phyloP scores from a whole-genome alignment of 192 early-diverging fungal species.

The Gamsiella multidivaricata region DNA sequence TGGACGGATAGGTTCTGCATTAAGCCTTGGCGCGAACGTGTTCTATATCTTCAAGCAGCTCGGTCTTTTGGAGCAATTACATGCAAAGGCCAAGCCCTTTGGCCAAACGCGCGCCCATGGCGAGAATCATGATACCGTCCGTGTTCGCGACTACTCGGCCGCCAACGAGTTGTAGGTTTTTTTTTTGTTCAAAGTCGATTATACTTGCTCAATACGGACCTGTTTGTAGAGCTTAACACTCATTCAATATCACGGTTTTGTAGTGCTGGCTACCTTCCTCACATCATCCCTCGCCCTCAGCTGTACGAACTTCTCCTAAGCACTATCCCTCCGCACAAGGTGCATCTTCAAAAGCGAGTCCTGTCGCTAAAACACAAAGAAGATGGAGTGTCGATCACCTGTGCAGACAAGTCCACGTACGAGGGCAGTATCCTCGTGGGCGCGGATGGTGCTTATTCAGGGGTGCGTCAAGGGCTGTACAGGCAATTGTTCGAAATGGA shows the following conservation, averaged over 20 bases:
- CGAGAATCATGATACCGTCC: not conserved
- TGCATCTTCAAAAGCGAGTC: constrained; percentile 25
- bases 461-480: constrained; percentile 19
- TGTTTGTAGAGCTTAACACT: too few relatives aligned
- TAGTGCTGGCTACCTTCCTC: not conserved
- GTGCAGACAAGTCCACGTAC: constrained; percentile 9
- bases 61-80: constrained; percentile 5
- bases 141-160: constrained; percentile 10
- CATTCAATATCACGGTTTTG: too few relatives aligned
- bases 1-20: constrained; percentile 12
- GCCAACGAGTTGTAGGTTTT: constrained; percentile 11
- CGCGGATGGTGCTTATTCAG: constrained; percentile 42
- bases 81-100: constrained; percentile 13
- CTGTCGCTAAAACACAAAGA: constrained; percentile 8
- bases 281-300: constrained; percentile 5
- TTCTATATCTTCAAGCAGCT: constrained; percentile 14
- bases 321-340: not conserved
- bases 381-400: constrained; percentile 21
- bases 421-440: constrained; percentile 47
- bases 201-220: too few relatives aligned
- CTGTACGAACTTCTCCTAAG: constrained; percentile 7
- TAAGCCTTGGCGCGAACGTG: constrained; percentile 7
- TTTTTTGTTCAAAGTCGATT: not conserved
- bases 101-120: constrained; percentile 2
- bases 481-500: not conserved